These are phyloP conservation scores for Sporothrix brunneoviolacea DNA, from an alignment of 2,329 filamentous ascomycete species.

Conservation along the genomic window DNA sequence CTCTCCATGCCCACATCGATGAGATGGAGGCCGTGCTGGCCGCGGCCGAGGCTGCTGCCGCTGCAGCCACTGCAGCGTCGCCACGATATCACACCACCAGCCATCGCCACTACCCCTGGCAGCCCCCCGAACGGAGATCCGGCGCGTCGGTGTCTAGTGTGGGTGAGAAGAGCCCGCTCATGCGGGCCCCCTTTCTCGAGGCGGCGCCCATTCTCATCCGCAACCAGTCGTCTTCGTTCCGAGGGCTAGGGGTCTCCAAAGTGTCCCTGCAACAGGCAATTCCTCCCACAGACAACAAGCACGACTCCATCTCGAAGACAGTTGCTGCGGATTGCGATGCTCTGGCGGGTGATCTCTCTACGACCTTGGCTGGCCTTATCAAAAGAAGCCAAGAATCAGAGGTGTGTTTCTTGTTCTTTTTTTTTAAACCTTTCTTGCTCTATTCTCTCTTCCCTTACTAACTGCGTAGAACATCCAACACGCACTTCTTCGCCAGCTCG, in stretches of 20 bases:
- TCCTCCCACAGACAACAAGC: neutral
- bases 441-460: neutral
- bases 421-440: neutral
- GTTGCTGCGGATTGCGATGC: slow-evolving; percentile 31
- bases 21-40: slow-evolving; percentile 34
- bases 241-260: too few relatives aligned
- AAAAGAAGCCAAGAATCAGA: slow-evolving; percentile 52
- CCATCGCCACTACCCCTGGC: slow-evolving; percentile 13
- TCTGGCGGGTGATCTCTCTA: slow-evolving; percentile 44
- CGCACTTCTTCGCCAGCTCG: slow-evolving; percentile 36
- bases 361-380: slow-evolving; percentile 44
- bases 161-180: neutral
- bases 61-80: slow-evolving; percentile 1
- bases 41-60: slow-evolving; percentile 9
- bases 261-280: too few relatives aligned
- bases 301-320: neutral
- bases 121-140: slow-evolving; percentile 12
- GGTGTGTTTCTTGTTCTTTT: too few relatives aligned
- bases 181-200: neutral
- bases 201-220: slow-evolving; percentile 3
- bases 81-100: neutral
- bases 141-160: slow-evolving; percentile 13
- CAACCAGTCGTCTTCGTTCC: neutral
- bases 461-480: slow-evolving; percentile 33
- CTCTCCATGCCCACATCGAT: slow-evolving; percentile 35